These are phyloP conservation scores for Gastrodia elata DNA, from an alignment of 106 monocot species.

Conservation along the genomic window DNA sequence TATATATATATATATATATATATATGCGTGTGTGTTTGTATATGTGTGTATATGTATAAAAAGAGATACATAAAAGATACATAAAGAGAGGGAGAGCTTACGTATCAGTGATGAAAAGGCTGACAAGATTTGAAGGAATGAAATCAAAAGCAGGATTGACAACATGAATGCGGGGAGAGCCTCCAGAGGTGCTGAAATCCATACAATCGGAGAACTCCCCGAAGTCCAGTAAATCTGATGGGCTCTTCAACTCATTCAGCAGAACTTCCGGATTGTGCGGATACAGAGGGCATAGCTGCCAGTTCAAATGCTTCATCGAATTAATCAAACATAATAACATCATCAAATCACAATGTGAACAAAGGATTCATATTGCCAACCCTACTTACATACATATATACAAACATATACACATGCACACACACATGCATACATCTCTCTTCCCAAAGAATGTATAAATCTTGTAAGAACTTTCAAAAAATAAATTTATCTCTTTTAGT, in stretches of 20 bases:
- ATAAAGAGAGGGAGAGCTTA: slow-evolving; percentile 27
- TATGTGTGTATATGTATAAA: no score
- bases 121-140: slow-evolving; percentile 93
- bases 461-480: no score
- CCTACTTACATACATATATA: no score
- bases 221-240: slow-evolving; percentile 85
- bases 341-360: no score
- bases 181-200: slow-evolving; percentile 58
- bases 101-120: slow-evolving; percentile 98
- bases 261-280: slow-evolving; percentile 96
- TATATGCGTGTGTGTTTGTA: no score
- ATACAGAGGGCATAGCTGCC: slow-evolving; percentile 88
- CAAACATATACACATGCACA: neutral
- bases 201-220: slow-evolving; percentile 93
- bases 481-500: no score
- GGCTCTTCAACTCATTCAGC: slow-evolving; percentile 80
- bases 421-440: slow-evolving; percentile 4
- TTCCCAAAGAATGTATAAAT: neutral
- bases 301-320: no score
- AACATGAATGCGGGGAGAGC: slow-evolving; percentile 80
- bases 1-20: no score
- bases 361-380: no score
- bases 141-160: slow-evolving; percentile 96
- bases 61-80: neutral
- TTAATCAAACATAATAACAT: no score